Evolutionary conservation across 2,329 filamentous ascomycete species (phyloP), one percentile per base, ranked within the genome.

Genomic region (Leptoxyphium fumago): DNA sequence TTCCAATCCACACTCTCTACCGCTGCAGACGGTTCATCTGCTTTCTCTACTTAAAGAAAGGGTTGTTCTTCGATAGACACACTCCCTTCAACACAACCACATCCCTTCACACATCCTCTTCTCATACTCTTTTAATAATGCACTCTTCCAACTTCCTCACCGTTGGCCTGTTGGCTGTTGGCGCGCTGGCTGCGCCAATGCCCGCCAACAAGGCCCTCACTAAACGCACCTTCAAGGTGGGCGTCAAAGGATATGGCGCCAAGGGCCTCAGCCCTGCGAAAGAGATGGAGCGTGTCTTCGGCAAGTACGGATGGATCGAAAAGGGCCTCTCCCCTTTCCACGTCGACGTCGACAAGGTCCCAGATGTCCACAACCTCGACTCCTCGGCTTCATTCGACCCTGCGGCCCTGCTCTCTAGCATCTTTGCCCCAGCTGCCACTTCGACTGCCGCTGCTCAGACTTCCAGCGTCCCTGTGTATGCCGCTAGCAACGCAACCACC

Each of bases 241-340:
- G 75, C 42, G 46, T 46, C 21, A 46, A 47, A 21, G 46, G 49
- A 28, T 70, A 78, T 30, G 64, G 74, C 40, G 64, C 64, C n/a
- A 66, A 67, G 45, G 63, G 70, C 15, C 61, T 59, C 48, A 70
- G 81, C 64, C 78, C 80, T n/a, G 67, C 71, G 6, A 58, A 64
- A 45, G 78, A 80, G 42, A 68, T 88, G 52, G 63, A 73, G 42
- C 82, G 76, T 62, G 75, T 80, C 13, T 80, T 82, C 59, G 64
- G 69, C 53, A 88, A 88, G 60, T 86, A 73, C 61, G 72, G 74
- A 48, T 36, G 32, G 32, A 13, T 36, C 32, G 32, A 36, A 15
- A 13, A 36, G 15, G 32, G 32, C 3, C 4, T 36, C 15, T 13
- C 32, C 9, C 32, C 32, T 9, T 15, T 36, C 32, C 13, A 15